Evolutionary conservation across 2,329 filamentous ascomycete species (phyloP), one percentile per base, ranked within the genome.

Genomic region (Byssochlamys sp.): DNA sequence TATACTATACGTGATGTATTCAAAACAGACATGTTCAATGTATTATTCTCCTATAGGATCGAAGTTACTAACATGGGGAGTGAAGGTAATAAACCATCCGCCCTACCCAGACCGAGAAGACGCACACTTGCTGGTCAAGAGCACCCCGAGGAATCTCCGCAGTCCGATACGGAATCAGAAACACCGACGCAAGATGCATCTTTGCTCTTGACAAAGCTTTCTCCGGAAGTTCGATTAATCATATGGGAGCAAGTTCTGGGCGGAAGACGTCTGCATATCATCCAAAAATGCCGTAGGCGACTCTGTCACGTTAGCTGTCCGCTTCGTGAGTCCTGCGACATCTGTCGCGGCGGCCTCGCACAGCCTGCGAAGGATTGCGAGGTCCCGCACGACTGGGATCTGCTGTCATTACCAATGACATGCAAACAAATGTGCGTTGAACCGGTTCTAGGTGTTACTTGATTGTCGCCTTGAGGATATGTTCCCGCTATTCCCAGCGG

Each of bases 181-280:
- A 45, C 39, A 19, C 39, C 39, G 39, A 45, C 39, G 45, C 33
- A 56, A 4, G 55, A 57, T 35, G 63, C 59, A 48, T 54, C 50
- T 33, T 31, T 39, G n/a, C 60, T 74, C 27, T 62, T 74, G 14
- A 60, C 63, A 10, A 69, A 62, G 48, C 64, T 74, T 27, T 70
- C 70, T 3, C 64, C 69, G 51, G 71, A 74, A 55, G 60, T 74
- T 31, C 69, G 71, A 3, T 60, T 74, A 5, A 67, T 72, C 53
- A 69, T 74, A 56, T 74, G 72, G 72, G 70, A 71, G 58, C 56
- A 61, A 12, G 69, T 67, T 9, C 61, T 73, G 0, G 70, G 69
- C 9, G 65, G 60, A 4, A 61, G 61, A 49, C 64, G 69, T 49
- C 65, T 74, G 51, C 72, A 74, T 58, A 71, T 74, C 11, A 64